Evolutionary conservation across 768 basidiomycete species (phyloP), one percentile per base, ranked within the genome.

Genomic region (Tulasnella calospora): DNA sequence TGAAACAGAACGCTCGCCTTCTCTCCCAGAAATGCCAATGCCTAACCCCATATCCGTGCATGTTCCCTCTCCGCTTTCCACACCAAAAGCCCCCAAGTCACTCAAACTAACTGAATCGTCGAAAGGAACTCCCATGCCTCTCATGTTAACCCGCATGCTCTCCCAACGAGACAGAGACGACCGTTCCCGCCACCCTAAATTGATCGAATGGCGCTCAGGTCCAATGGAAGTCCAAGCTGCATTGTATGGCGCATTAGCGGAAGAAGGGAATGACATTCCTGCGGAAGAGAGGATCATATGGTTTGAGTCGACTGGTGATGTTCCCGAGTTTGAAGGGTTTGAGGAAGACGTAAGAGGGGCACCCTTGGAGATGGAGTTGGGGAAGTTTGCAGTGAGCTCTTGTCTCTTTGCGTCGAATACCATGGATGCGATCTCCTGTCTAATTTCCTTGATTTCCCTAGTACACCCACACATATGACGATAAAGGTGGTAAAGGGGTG

Each of bases 211-310:
- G 77, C 41, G 77, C 36, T 71, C 69, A 12, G 77, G 77, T 3
- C 77, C 77, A 1, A 71, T 71, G 71, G 77, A 78, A 38, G 77
- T 78, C 8, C 77, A 78, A 44, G 77, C 77, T n/a, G 40, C 77
- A 0, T 44, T 78, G 35, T 78, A 78, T 30, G 77, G 77, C 47
- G 36, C 67, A 10, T 23, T 73, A 19, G 77, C 77, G 41, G 77
- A 78, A 71, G 67, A 78, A 71, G 77, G 69, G 12, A 78, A 78
- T 47, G 70, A 40, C 27, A 40, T 78, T 9, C 38, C 69, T 15
- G 38, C 77, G 41, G 77, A 78, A 35, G 77, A 78, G 30, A 36
- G 77, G 44, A 72, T 78, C 30, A 21, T 78, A 3, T 71, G 67
- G 70, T 41, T 30, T 30, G 77, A 78, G 19, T 35, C 40, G 13